Conservation (phyloP, 768 basidiomycete species). For the Phanerochaete carnosa region DNA sequence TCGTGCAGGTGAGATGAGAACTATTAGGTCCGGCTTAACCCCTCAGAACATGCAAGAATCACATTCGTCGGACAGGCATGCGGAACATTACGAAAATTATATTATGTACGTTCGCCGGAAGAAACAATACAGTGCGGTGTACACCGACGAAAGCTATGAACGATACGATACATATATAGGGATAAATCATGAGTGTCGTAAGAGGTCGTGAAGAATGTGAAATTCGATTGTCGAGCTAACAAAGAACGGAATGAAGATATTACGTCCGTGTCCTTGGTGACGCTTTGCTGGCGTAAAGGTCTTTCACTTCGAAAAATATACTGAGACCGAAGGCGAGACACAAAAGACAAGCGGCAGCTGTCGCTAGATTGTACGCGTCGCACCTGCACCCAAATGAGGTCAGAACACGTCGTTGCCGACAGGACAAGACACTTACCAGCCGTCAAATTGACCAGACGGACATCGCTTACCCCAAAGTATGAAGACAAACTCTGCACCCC, state of each 20-base stretch:
- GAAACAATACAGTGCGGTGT: not conserved
- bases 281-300: slow-evolving; percentile 54
- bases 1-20: not conserved
- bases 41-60: not conserved
- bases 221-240: not conserved
- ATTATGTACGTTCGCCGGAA: too few relatives aligned
- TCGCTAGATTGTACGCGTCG: slow-evolving; percentile 66
- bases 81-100: not conserved
- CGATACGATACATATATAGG: slow-evolving; percentile 3
- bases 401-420: not conserved
- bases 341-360: slow-evolving; percentile 58
- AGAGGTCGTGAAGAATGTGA: not conserved
- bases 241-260: not conserved
- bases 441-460: slow-evolving; percentile 56
- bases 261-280: slow-evolving; percentile 60
- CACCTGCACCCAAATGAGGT: slow-evolving; percentile 44
- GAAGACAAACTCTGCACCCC: slow-evolving; percentile 58
- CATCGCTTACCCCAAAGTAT: slow-evolving; percentile 61
- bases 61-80: not conserved
- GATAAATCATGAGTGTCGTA: slow-evolving; percentile 15
- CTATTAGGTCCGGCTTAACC: not conserved
- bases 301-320: slow-evolving; percentile 64
- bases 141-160: not conserved
- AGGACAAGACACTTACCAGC: slow-evolving; percentile 46
- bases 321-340: slow-evolving; percentile 52